Evolutionary conservation across 2,329 filamentous ascomycete species (phyloP), one percentile per base, ranked within the genome.

Genomic region (Colletotrichum sp.): DNA sequence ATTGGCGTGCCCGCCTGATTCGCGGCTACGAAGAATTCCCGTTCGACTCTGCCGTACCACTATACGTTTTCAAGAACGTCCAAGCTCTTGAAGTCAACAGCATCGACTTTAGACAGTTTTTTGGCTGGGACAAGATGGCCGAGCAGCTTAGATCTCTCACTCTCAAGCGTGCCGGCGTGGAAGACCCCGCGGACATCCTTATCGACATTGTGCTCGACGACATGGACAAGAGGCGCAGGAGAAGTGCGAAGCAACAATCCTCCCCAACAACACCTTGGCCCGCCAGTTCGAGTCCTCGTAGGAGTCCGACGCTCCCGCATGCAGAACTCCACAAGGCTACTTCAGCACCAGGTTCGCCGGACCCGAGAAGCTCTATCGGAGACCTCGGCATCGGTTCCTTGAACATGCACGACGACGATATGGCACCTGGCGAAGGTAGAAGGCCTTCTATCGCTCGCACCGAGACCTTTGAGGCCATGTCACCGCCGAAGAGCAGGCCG

Each of bases 31-130:
- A 99, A 85, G 96, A 98, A 85, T 99, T 99, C 80, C 97, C 97
- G 4, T 98, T 99, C 84, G 97, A 99, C 85, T 98, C 95, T 28
- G 97, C 97, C 24, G 97, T 99, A 34, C 97, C 97, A 24, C 89
- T 99, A n/a, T 94, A 98, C 84, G 95, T 95, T 10, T 99, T 99
- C 91, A 99, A 99, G 87, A 99, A 99, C 80, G 88, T 99, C 70
- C 96, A 96, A 85, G 94, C 95, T 26, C 89, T 99, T 78, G 97
- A 99, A 84, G 95, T 99, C 69, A 96, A 94, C 86, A 96, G 98
- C 86, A 94, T 99, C 82, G 97, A 99, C 85, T 98, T 98, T 83
- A 93, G 97, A 77, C 96, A 98, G 80, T 98, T 99, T 86, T 98
- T 96, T 85, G 97, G 97, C 74, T 99, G 97, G 97, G 96, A 99